Conservation (phyloP, 148 eudicot genomes). For the Chenopodium album region DNA sequence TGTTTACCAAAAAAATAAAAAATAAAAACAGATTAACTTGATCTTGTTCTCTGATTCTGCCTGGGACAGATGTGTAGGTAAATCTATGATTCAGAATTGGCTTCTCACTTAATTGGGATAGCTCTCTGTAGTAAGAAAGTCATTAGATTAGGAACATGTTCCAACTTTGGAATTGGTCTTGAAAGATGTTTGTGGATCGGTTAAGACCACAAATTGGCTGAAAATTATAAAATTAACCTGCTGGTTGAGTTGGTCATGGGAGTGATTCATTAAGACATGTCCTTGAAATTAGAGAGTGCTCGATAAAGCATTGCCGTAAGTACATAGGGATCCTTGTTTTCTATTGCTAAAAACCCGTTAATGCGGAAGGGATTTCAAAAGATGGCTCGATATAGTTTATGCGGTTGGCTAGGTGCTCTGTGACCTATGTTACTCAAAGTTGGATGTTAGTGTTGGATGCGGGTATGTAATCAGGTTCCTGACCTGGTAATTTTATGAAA, state of each 20-base stretch:
- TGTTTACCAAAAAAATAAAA: too few relatives aligned
- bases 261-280: background rate
- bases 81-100: too few relatives aligned
- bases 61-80: too few relatives aligned
- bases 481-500: background rate
- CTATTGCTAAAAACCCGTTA: background rate
- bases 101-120: background rate
- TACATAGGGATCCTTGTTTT: background rate
- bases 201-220: background rate
- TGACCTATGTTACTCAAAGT: background rate
- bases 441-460: background rate
- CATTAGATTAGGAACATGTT: too few relatives aligned
- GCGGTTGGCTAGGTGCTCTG: slow-evolving; percentile 2
- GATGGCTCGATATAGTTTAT: background rate
- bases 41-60: background rate
- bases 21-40: background rate
- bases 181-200: background rate
- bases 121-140: background rate
- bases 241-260: background rate
- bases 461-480: background rate
- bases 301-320: background rate
- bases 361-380: background rate
- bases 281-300: background rate
- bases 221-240: background rate
- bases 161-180: background rate